These are phyloP conservation scores for Teratosphaeria zuluensis DNA, from an alignment of 2,329 filamentous ascomycete species.

Conservation along the genomic window DNA sequence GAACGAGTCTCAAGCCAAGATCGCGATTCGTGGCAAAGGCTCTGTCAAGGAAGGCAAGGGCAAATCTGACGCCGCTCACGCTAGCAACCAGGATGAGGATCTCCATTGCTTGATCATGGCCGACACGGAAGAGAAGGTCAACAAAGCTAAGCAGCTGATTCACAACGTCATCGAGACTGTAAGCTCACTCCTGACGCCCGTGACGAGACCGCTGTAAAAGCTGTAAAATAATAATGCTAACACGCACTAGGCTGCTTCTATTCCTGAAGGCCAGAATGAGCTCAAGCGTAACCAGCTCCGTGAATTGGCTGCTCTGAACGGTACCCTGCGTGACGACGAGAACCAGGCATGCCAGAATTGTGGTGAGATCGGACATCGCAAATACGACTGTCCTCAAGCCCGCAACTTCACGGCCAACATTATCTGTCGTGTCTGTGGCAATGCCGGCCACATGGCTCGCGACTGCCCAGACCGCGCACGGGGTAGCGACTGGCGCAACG, in stretches of 20 bases:
- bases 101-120: conserved; percentile 99
- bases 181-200: conserved; percentile 33
- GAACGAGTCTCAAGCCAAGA: conserved; percentile 91
- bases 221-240: background rate
- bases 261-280: conserved; percentile 97
- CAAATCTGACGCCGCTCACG: conserved; percentile 95
- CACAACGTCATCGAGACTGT: conserved; percentile 99
- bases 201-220: background rate
- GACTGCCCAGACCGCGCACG: conserved; percentile 93
- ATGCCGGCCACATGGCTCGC: conserved; percentile 94
- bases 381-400: conserved; percentile 96
- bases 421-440: conserved; percentile 95
- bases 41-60: conserved; percentile 99
- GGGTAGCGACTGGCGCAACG: conserved; percentile 86
- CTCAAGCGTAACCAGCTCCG: conserved; percentile 97
- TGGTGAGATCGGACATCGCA: conserved; percentile 96
- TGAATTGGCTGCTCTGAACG: conserved; percentile 95
- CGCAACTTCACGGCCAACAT: conserved; percentile 99
- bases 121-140: conserved; percentile 98
- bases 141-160: conserved; percentile 96
- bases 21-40: conserved; percentile 98
- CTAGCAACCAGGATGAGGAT: conserved; percentile 99
- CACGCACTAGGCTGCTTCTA: conserved; percentile 71
- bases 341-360: conserved; percentile 99
- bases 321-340: conserved; percentile 96